A percentile compares a stretch with the other conserved stretches of the same genome.
These are phyloP conservation scores for Phytopythium oedochilum DNA, from an alignment of 352 stramenopile species.

Conservation along the genomic window DNA sequence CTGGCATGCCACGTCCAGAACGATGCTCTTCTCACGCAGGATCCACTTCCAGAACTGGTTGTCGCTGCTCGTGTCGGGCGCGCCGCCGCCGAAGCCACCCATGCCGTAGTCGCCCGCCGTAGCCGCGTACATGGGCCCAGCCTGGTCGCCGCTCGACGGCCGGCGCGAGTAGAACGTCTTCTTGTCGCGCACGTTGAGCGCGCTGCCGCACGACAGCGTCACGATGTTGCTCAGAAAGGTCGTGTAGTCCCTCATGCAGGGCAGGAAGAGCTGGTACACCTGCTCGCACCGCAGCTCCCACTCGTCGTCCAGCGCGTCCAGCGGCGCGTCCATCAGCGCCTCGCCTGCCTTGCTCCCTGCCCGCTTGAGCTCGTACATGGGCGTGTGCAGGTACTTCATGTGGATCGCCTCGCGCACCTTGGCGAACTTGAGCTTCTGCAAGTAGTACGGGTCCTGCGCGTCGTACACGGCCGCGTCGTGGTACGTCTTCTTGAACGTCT, in stretches of 20 bases:
- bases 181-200: constrained; percentile 70
- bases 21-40: constrained; percentile 71
- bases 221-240: constrained; percentile 64
- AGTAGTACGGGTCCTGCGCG: constrained; percentile 57
- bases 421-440: constrained; percentile 70
- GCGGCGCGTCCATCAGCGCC: constrained; percentile 12
- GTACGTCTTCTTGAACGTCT: constrained; percentile 63
- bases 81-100: constrained; percentile 14
- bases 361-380: constrained; percentile 53
- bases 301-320: constrained; percentile 62
- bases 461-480: constrained; percentile 42
- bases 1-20: constrained; percentile 66
- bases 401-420: constrained; percentile 62
- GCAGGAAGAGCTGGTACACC: constrained; percentile 67
- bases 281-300: constrained; percentile 64
- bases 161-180: constrained; percentile 74
- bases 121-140: constrained; percentile 5
- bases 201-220: constrained; percentile 58
- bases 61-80: constrained; percentile 36
- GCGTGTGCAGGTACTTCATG: constrained; percentile 64
- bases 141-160: constrained; percentile 41
- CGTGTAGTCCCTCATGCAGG: constrained; percentile 68
- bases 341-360: constrained; percentile 25
- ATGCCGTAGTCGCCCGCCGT: constrained; percentile 22
- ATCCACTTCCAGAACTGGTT: constrained; percentile 82